phyloP scores from a whole-genome alignment of 2,329 filamentous ascomycete species.

The Monilinia vaccinii-corymbosi region DNA sequence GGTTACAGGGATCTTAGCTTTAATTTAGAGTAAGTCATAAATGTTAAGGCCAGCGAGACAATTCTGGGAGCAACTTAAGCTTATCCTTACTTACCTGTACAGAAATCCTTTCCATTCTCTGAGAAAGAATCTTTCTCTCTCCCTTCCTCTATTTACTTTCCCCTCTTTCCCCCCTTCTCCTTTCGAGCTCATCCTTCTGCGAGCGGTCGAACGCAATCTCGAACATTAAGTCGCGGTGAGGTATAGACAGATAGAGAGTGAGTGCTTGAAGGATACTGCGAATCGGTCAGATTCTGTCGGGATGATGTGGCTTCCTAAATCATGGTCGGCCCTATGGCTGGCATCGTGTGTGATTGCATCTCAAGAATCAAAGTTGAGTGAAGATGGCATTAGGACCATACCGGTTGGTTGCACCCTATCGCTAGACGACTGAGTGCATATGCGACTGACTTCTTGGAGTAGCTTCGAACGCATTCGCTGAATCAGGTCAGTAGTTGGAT shows the following conservation, averaged over 20 bases:
- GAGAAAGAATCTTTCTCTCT: too few species aligned
- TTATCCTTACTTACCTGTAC: too few species aligned
- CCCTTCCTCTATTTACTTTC: conserved; percentile 3
- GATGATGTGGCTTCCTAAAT: conserved; percentile 27
- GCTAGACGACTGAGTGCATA: neutral
- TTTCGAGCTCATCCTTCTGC: neutral
- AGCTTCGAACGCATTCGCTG: conserved; percentile 84
- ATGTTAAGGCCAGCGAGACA: conserved; percentile 4
- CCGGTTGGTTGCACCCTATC: conserved; percentile 39
- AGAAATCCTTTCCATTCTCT: neutral
- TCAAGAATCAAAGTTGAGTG: conserved; percentile 29
- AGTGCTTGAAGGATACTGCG: neutral
- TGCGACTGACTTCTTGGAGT: conserved; percentile 18
- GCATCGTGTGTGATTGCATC: conserved; percentile 30
- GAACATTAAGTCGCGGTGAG: neutral
- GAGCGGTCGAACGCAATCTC: neutral
- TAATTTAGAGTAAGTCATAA: neutral
- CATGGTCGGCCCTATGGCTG: conserved; percentile 27
- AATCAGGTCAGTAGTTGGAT: conserved; percentile 51
- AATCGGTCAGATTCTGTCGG: neutral
- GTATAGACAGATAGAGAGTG: neutral
- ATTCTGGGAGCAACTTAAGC: neutral
- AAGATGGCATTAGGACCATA: conserved; percentile 50
- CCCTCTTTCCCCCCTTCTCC: neutral
- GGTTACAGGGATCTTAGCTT: neutral